Evolutionary conservation across 164 flowering plant genomes (phyloP).

Genomic region (Echeveria elegans): DNA sequence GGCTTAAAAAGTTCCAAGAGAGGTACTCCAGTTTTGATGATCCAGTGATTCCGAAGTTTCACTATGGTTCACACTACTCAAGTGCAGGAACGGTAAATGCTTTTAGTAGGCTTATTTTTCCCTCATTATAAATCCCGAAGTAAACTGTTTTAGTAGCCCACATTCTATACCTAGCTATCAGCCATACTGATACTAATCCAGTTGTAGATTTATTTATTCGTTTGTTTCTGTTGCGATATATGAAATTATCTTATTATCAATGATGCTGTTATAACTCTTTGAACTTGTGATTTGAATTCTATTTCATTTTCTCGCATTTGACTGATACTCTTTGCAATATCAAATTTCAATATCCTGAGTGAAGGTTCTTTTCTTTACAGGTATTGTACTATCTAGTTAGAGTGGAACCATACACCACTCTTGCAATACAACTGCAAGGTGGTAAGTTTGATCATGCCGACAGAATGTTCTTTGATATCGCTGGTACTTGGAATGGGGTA

Average conservation of each 20-base stretch:
- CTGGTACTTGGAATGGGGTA: conserved; percentile 90
- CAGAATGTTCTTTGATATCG: conserved; percentile 90
- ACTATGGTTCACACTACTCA: conserved; percentile 99
- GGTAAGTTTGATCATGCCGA: conserved; percentile 98
- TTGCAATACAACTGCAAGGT: conserved; percentile 92
- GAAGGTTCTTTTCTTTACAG: conserved; percentile 24
- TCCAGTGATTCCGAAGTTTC: conserved; percentile 94
- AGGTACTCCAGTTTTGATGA: conserved; percentile 91
- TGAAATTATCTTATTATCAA: neutral
- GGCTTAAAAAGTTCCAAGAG: conserved; percentile 77
- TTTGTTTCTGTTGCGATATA: neutral
- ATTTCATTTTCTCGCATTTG: neutral
- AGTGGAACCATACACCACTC: conserved; percentile 92
- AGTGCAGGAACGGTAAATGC: conserved; percentile 96
- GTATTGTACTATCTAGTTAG: conserved; percentile 86
- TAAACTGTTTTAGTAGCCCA: no score
- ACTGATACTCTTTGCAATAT: neutral
- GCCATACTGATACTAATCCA: neutral
- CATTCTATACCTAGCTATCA: neutral
- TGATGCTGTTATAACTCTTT: neutral
- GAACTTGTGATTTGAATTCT: neutral
- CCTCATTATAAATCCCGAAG: neutral
- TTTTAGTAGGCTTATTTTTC: neutral
- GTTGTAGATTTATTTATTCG: neutral
- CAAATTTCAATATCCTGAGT: neutral